phyloP scores from a whole-genome alignment of 2,329 filamentous ascomycete species.

The Cytospora leucostoma region DNA sequence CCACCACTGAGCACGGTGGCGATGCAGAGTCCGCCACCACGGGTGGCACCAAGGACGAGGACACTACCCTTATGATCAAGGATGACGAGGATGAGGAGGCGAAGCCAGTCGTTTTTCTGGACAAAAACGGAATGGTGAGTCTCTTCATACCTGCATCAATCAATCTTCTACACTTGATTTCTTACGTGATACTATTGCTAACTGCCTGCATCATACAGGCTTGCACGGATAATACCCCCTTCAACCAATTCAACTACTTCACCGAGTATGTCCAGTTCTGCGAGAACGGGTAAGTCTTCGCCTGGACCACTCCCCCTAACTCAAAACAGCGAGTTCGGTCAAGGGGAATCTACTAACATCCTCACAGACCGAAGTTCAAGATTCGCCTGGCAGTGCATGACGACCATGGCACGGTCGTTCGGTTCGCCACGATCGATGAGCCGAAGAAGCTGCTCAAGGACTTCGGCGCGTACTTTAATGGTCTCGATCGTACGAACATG shows the following conservation, averaged over 20 bases:
- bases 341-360: neutral
- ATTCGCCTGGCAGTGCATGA: constrained; percentile 3
- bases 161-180: neutral
- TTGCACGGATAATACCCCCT: constrained; percentile 1
- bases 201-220: neutral
- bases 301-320: neutral
- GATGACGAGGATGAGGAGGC: neutral
- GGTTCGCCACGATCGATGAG: neutral
- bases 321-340: neutral
- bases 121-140: constrained; percentile 11
- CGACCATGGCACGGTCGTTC: neutral
- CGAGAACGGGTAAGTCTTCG: constrained; percentile 17
- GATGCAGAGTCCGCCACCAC: too few relatives aligned
- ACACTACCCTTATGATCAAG: constrained; percentile 1
- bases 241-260: constrained; percentile 6
- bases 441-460: constrained; percentile 17
- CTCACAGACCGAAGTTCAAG: constrained; percentile 3
- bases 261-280: constrained; percentile 14
- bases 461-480: constrained; percentile 14
- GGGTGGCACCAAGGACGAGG: too few relatives aligned
- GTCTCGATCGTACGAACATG: neutral
- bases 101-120: neutral
- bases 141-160: neutral
- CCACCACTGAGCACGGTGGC: constrained; percentile 2
- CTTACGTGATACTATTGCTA: neutral